Evolutionary conservation across 257 asterid species (phyloP).

Genomic region (Perilla frutescens): DNA sequence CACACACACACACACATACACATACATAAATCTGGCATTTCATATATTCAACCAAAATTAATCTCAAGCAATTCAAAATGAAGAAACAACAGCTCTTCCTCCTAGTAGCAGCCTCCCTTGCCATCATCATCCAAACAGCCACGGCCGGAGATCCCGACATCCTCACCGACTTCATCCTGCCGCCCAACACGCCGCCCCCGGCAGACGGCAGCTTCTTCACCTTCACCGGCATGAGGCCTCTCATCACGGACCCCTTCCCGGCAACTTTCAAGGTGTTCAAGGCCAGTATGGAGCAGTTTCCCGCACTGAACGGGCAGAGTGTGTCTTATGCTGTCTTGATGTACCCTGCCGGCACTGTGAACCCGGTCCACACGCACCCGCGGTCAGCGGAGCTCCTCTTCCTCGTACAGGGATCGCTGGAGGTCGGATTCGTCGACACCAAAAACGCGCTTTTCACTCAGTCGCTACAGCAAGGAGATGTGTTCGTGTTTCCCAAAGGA

Average conservation of each 20-base stretch:
- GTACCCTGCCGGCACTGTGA: slow-evolving; percentile 53
- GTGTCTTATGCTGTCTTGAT: slow-evolving; percentile 57
- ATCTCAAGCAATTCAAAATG: background rate
- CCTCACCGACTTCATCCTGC: slow-evolving; percentile 52
- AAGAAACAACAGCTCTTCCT: background rate
- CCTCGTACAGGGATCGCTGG: slow-evolving; percentile 46
- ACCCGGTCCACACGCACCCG: slow-evolving; percentile 69
- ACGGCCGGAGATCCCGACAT: slow-evolving; percentile 57
- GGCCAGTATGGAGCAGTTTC: slow-evolving; percentile 53
- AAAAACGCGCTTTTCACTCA: slow-evolving; percentile 52
- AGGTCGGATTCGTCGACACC: slow-evolving; percentile 65
- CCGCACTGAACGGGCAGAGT: slow-evolving; percentile 55
- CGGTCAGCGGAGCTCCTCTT: slow-evolving; percentile 66
- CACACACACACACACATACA: too few species aligned
- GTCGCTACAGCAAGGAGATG: slow-evolving; percentile 49
- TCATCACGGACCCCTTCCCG: slow-evolving; percentile 45
- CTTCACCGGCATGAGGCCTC: slow-evolving; percentile 52
- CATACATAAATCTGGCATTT: too few species aligned
- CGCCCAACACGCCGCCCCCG: slow-evolving; percentile 33
- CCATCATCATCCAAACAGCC: slow-evolving; percentile 1
- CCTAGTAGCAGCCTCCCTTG: slow-evolving; percentile 18
- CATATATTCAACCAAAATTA: too few species aligned
- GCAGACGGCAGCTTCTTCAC: slow-evolving; percentile 51
- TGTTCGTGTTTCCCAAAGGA: slow-evolving; percentile 59
- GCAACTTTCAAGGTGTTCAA: slow-evolving; percentile 47